Percentiles rank a stretch among this genome's conserved stretches.
Evolutionary conservation across 176 grass and related monocot genomes (phyloP).

Genomic region (Aegilops speltoides): DNA sequence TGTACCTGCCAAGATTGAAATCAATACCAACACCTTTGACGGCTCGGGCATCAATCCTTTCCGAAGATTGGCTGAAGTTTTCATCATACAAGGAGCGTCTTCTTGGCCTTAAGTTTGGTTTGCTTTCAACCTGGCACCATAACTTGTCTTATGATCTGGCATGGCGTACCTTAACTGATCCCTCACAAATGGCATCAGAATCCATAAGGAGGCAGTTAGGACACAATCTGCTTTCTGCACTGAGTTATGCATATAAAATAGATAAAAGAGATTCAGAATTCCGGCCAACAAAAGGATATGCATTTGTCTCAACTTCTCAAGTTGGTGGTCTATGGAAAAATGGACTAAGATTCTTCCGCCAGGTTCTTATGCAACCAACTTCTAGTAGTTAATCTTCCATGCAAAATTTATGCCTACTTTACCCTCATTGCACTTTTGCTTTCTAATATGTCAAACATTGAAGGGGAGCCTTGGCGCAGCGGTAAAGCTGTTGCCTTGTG

Average conservation of each 20-base stretch:
- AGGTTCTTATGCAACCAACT: slow-evolving; percentile 42
- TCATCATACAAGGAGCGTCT: slow-evolving; percentile 74
- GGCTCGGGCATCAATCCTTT: slow-evolving; percentile 48
- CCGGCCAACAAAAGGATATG: slow-evolving; percentile 74
- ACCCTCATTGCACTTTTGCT: neutral
- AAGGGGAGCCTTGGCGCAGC: no score
- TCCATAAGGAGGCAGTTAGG: slow-evolving; percentile 69
- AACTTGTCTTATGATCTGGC: slow-evolving; percentile 68
- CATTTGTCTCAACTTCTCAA: slow-evolving; percentile 68
- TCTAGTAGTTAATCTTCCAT: neutral
- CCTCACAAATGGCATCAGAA: slow-evolving; percentile 51
- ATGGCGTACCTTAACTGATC: slow-evolving; percentile 61
- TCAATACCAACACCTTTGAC: slow-evolving; percentile 48
- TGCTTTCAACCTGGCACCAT: slow-evolving; percentile 64
- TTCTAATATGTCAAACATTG: neutral
- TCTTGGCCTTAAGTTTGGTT: slow-evolving; percentile 57
- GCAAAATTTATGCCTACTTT: neutral
- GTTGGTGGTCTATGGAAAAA: slow-evolving; percentile 65
- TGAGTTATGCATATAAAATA: slow-evolving; percentile 73
- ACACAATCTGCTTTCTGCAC: slow-evolving; percentile 66
- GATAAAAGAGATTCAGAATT: slow-evolving; percentile 70
- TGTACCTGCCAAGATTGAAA: slow-evolving; percentile 63
- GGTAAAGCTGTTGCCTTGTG: no score
- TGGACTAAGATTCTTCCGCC: slow-evolving; percentile 62
- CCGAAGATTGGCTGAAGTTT: slow-evolving; percentile 65